Base-by-base conservation (phyloP, 208 protist genomes). In the Leishmania major region DNA sequence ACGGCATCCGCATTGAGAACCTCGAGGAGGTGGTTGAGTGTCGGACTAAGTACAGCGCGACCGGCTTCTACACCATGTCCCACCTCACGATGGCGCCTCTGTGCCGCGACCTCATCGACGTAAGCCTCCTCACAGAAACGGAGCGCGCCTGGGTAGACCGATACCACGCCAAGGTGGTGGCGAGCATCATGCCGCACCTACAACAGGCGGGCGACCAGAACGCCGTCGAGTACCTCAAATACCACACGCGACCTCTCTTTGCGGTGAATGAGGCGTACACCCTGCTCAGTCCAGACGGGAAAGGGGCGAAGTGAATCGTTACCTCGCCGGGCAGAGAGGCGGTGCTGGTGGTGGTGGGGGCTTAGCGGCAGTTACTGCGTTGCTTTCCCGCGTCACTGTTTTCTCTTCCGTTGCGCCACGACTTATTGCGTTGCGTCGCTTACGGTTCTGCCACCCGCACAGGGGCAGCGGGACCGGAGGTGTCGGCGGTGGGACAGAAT, bases 1-100 rank as follows among this genome's bases (percentile, higher is more conserved):
- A 99, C 88, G 99, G 99, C 83, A 99, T 99, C 80, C 97, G 99
- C 75, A 99, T 99, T 80, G 99, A 99, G 83, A 99, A 99, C 85
- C 90, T 99, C 47, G 92, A 99, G 80, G 77, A 98, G 31, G 87
- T 98, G n/a, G 91, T 98, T 11, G 67, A 80, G 51, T 90, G 81
- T 11, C 31, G 72, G 11, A 95, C 95, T 45, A 81, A 82, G 67
- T 82, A 94, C 82, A 93, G 89, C 79, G 84, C 82, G 19, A 82
- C 89, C 35, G 88, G 89, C 40, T 97, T 95, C 81, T 82, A 96
- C 40, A 88, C 80, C 28, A 93, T 99, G 69, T 89, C 96, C 7
- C 84, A 84, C 10, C 81, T 99, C 19, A 99, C 98, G 1, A 82
- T 98, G 67, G 95, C 88, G 15, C 98, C 98, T 49, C 90, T 99